A percentile compares a stretch with the other conserved stretches of the same genome.
phyloP scores from a whole-genome alignment of 495 filamentous ascomycete species.

The Parathielavia appendiculata region DNA sequence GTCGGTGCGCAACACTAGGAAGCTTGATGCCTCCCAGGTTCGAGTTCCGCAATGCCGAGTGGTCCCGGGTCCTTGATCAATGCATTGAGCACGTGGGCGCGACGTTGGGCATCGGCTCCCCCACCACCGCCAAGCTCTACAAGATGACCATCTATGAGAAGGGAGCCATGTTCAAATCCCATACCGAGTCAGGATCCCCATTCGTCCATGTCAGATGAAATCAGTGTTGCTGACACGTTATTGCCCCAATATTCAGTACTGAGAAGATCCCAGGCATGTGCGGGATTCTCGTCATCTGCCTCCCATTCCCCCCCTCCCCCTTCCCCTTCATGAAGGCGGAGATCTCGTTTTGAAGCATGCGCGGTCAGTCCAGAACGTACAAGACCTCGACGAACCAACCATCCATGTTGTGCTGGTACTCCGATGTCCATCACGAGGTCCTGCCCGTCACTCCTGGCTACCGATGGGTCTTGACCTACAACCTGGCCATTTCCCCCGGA shows the following conservation, averaged over 20 bases:
- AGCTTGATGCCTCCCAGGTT: conserved; percentile 46
- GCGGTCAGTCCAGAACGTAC: conserved; percentile 33
- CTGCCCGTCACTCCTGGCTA: conserved; percentile 46
- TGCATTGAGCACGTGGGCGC: conserved; percentile 19
- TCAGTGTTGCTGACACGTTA: conserved; percentile 8
- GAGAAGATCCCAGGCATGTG: conserved; percentile 55
- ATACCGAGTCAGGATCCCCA: conserved; percentile 39
- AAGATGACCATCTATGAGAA: conserved; percentile 55
- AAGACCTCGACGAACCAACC: conserved; percentile 36
- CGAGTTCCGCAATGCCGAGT: conserved; percentile 39
- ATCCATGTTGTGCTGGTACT: conserved; percentile 48
- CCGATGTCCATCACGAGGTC: conserved; percentile 52
- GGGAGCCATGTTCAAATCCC: conserved; percentile 50
- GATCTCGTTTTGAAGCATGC: conserved; percentile 44
- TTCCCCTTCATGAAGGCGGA: conserved; percentile 52
- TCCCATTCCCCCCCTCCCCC: conserved; percentile 50
- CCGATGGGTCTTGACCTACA: conserved; percentile 52
- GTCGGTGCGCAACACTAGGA: conserved; percentile 47
- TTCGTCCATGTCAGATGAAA: neutral
- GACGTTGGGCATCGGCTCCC: conserved; percentile 33
- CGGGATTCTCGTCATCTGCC: conserved; percentile 21
- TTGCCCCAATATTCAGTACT: conserved; percentile 16
- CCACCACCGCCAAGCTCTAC: conserved; percentile 43
- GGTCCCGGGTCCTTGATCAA: conserved; percentile 19
- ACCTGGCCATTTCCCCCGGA: conserved; percentile 38